phyloP scores from a whole-genome alignment of 768 basidiomycete species.

The Agaricus subrufescens region DNA sequence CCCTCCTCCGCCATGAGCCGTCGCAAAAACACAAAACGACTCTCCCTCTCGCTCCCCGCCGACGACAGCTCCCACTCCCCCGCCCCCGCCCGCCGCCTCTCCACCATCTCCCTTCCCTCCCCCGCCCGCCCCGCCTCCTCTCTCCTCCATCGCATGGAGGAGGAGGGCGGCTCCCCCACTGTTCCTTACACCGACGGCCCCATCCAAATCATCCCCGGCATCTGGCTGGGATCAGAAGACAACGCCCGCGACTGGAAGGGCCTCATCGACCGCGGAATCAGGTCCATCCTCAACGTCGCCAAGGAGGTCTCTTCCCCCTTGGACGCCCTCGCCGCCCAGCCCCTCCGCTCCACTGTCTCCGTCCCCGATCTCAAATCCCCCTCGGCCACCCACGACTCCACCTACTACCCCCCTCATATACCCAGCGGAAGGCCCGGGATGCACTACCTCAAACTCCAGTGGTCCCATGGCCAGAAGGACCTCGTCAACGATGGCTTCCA shows the following conservation, averaged over 20 bases:
- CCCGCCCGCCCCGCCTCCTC: conserved; percentile 45
- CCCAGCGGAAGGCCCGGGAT: conserved; percentile 69
- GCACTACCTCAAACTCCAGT: conserved; percentile 85
- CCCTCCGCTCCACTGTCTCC: conserved; percentile 60
- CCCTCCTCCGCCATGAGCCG: conserved; percentile 35
- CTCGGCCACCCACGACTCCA: conserved; percentile 30
- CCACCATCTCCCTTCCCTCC: conserved; percentile 64
- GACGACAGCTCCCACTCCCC: conserved; percentile 51
- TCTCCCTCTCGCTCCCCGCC: conserved; percentile 64
- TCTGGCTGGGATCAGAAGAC: conserved; percentile 91
- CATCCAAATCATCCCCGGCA: conserved; percentile 74
- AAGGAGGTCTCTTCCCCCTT: conserved; percentile 83
- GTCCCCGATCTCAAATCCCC: conserved; percentile 52
- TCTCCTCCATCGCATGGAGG: conserved; percentile 59
- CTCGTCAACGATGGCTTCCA: conserved; percentile 77
- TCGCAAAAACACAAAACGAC: conserved; percentile 71
- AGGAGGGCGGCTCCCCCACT: conserved; percentile 49
- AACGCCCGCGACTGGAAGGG: conserved; percentile 80
- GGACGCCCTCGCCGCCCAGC: conserved; percentile 41
- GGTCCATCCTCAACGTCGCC: conserved; percentile 85
- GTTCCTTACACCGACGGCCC: conserved; percentile 80
- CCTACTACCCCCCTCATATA: conserved; percentile 64
- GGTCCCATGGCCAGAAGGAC: conserved; percentile 94
- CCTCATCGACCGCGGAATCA: conserved; percentile 68
- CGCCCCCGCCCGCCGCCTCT: conserved; percentile 60